These are phyloP conservation scores for Neoboletus subvelutipes DNA, from an alignment of 768 basidiomycete species.

Conservation along the genomic window DNA sequence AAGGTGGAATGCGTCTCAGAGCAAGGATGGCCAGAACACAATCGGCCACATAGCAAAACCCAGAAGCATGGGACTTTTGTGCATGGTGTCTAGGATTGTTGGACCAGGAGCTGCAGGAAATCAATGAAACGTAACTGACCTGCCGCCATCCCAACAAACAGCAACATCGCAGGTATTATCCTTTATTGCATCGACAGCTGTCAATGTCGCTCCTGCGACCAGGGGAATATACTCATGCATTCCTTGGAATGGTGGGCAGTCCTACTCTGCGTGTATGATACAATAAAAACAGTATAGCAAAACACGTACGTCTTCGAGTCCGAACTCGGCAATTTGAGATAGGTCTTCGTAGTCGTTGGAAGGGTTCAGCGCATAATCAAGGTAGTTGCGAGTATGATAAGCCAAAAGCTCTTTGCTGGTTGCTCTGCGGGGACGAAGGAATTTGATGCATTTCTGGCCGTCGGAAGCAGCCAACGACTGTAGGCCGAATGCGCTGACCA, in stretches of 20 bases:
- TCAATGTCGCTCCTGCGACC: slow-evolving; percentile 76
- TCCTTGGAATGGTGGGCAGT: slow-evolving; percentile 76
- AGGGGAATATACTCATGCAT: slow-evolving; percentile 67
- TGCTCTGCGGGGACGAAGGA: slow-evolving; percentile 56
- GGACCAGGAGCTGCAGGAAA: neutral
- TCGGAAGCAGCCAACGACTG: slow-evolving; percentile 33
- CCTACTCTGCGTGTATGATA: slow-evolving; percentile 42
- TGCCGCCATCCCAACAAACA: slow-evolving; percentile 91
- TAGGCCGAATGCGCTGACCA: slow-evolving; percentile 54
- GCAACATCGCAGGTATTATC: slow-evolving; percentile 54
- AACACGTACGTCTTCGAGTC: slow-evolving; percentile 55
- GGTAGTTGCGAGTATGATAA: slow-evolving; percentile 74
- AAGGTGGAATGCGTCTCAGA: slow-evolving; percentile 46
- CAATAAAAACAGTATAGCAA: neutral
- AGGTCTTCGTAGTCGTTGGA: slow-evolving; percentile 25
- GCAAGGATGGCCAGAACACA: slow-evolving; percentile 77
- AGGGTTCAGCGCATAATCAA: slow-evolving; percentile 54
- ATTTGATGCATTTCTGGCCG: slow-evolving; percentile 33
- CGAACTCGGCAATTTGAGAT: slow-evolving; percentile 42
- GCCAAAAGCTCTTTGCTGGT: slow-evolving; percentile 53
- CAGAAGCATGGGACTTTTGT: slow-evolving; percentile 71
- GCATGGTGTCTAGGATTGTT: slow-evolving; percentile 69
- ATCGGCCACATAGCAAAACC: slow-evolving; percentile 95
- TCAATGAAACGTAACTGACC: slow-evolving; percentile 38
- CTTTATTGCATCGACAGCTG: slow-evolving; percentile 63